A percentile compares a stretch with the other conserved stretches of the same genome.
phyloP scores from a whole-genome alignment of 148 eudicot species.

The Chenopodium berlandieri region DNA sequence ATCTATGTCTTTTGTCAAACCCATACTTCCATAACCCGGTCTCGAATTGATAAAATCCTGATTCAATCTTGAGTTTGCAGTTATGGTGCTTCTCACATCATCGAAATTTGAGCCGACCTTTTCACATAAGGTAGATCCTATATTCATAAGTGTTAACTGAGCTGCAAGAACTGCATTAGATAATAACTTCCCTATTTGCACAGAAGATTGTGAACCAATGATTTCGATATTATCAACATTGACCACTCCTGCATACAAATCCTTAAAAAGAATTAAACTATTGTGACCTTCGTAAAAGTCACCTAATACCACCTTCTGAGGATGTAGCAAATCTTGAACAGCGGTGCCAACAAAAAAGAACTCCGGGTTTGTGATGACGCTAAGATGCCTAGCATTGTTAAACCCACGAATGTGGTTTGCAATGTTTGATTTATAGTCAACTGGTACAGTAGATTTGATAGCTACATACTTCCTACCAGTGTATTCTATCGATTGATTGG shows the following conservation, averaged over 20 bases:
- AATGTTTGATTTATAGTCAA: background rate
- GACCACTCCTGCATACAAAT: background rate
- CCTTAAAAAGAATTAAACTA: background rate
- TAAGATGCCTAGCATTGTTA: background rate
- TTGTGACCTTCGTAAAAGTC: background rate
- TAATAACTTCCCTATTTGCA: background rate
- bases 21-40: background rate
- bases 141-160: background rate
- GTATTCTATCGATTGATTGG: background rate
- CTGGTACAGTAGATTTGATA: background rate
- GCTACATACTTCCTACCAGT: background rate
- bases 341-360: background rate
- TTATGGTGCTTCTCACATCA: background rate
- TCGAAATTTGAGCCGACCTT: background rate
- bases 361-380: background rate
- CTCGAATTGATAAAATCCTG: background rate
- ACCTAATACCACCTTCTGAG: background rate
- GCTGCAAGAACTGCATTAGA: background rate
- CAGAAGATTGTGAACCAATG: background rate
- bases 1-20: background rate
- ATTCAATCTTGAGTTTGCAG: background rate
- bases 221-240: background rate
- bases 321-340: background rate
- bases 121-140: background rate
- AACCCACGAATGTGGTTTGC: background rate